Conservation (phyloP, 179 eudicot species). For the Kewa caespitosa region DNA sequence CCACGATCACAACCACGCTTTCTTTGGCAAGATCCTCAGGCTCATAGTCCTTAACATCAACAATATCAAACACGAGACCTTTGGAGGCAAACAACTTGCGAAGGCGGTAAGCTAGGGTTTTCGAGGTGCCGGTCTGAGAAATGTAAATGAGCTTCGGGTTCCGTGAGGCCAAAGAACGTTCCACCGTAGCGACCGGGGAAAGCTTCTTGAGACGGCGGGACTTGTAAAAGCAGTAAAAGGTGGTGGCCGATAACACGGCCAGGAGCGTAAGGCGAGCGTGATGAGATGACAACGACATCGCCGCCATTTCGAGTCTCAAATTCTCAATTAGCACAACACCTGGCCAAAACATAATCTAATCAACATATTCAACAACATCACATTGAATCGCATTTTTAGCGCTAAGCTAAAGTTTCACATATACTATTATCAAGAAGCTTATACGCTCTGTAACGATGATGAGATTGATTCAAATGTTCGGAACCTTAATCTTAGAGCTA, state of each 20-base stretch:
- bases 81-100: slow-evolving; percentile 39
- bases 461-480: too few species aligned
- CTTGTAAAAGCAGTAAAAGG: slow-evolving; percentile 75
- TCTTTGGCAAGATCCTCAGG: slow-evolving; percentile 83
- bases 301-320: background rate
- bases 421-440: too few species aligned
- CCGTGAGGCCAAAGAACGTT: slow-evolving; percentile 24
- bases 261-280: slow-evolving; percentile 59
- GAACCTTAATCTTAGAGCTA: too few species aligned
- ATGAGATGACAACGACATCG: slow-evolving; percentile 15
- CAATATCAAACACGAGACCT: slow-evolving; percentile 48
- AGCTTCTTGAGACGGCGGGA: slow-evolving; percentile 59
- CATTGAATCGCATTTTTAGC: too few species aligned
- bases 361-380: too few species aligned
- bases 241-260: slow-evolving; percentile 74
- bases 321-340: too few species aligned
- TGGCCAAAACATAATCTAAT: too few species aligned
- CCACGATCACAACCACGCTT: slow-evolving; percentile 53
- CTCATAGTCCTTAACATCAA: slow-evolving; percentile 68
- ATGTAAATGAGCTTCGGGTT: slow-evolving; percentile 65
- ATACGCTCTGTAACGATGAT: too few species aligned
- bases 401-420: too few species aligned
- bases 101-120: slow-evolving; percentile 81
- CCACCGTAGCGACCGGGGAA: slow-evolving; percentile 10
- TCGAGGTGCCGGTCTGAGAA: slow-evolving; percentile 70